Conservation (phyloP, 352 stramenopile species). For the Pythium rishiriense region DNA sequence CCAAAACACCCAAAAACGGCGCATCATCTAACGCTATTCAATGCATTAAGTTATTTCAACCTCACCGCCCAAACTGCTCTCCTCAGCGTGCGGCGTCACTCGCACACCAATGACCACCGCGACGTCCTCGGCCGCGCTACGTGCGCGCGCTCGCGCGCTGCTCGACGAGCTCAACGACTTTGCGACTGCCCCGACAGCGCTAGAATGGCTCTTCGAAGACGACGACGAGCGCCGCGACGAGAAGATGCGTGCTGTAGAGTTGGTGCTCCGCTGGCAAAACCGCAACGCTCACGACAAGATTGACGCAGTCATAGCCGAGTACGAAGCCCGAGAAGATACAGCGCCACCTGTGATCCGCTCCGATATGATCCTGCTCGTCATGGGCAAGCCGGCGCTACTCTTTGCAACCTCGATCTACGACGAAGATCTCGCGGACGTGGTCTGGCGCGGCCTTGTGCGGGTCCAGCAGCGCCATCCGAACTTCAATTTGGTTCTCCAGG, state of each 20-base stretch:
- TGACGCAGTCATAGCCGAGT: slow-evolving; percentile 37
- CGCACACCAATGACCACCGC: neutral
- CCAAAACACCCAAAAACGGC: neutral
- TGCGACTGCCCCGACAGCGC: slow-evolving; percentile 40
- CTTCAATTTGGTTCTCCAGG: slow-evolving; percentile 60
- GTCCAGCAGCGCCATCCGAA: slow-evolving; percentile 40
- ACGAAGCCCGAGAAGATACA: slow-evolving; percentile 24
- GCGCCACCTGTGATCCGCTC: slow-evolving; percentile 4
- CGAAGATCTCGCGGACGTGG: slow-evolving; percentile 65
- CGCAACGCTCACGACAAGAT: slow-evolving; percentile 2
- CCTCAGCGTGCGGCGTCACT: neutral
- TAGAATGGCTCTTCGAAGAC: slow-evolving; percentile 53
- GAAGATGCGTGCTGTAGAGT: slow-evolving; percentile 15
- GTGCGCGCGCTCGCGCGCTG: slow-evolving; percentile 33
- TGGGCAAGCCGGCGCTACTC: slow-evolving; percentile 78
- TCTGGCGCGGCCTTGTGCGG: slow-evolving; percentile 57
- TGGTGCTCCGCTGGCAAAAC: slow-evolving; percentile 27
- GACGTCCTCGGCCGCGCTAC: neutral
- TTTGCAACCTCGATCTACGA: slow-evolving; percentile 87
- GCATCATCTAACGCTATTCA: slow-evolving; percentile 8
- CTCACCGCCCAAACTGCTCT: neutral
- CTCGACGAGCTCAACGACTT: slow-evolving; percentile 67
- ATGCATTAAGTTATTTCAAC: slow-evolving; percentile 28
- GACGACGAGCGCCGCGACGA: slow-evolving; percentile 5
- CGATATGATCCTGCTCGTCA: slow-evolving; percentile 49